phyloP scores from a whole-genome alignment of 2,329 filamentous ascomycete genomes.

The Paraphoma sp. region DNA sequence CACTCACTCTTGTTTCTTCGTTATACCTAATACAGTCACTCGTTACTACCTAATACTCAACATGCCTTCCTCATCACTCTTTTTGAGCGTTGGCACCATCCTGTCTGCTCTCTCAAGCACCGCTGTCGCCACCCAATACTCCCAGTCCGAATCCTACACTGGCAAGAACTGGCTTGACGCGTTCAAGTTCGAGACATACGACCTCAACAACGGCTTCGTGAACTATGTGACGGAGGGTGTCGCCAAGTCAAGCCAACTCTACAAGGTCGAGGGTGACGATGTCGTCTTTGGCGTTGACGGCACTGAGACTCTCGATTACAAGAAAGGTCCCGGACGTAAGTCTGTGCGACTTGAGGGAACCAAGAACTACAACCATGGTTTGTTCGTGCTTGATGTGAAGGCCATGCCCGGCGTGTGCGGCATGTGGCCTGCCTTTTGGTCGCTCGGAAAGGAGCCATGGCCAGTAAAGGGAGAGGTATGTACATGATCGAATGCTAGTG shows the following conservation, averaged over 20 bases:
- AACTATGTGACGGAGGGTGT: constrained; percentile 19
- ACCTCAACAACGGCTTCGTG: constrained; percentile 36
- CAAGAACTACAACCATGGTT: constrained; percentile 35
- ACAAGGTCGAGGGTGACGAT: constrained; percentile 13
- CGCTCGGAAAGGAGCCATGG: constrained; percentile 35
- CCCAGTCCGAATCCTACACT: constrained; percentile 19
- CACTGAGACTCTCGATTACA: constrained; percentile 26
- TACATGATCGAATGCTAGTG: neutral
- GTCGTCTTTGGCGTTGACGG: constrained; percentile 54
- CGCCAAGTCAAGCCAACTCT: constrained; percentile 4
- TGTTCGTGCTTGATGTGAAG: constrained; percentile 41
- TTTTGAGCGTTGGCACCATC: constrained; percentile 26
- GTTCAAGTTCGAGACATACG: constrained; percentile 34
- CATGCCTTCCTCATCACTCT: constrained; percentile 37
- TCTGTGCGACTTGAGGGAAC: constrained; percentile 39
- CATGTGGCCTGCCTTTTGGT: constrained; percentile 45
- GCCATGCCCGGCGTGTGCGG: constrained; percentile 43
- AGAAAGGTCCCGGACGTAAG: constrained; percentile 20
- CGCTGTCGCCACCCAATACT: constrained; percentile 26
- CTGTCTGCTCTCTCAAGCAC: constrained; percentile 32
- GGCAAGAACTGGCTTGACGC: constrained; percentile 31
- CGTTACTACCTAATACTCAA: constrained; percentile 27
- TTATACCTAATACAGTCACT: constrained; percentile 21
- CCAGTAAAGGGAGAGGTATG: constrained; percentile 19
- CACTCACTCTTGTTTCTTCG: constrained; percentile 17